A percentile compares a stretch with the other conserved stretches of the same genome.
phyloP scores from a whole-genome alignment of 2,329 filamentous ascomycete genomes.

The Raffaelea albimanens region DNA sequence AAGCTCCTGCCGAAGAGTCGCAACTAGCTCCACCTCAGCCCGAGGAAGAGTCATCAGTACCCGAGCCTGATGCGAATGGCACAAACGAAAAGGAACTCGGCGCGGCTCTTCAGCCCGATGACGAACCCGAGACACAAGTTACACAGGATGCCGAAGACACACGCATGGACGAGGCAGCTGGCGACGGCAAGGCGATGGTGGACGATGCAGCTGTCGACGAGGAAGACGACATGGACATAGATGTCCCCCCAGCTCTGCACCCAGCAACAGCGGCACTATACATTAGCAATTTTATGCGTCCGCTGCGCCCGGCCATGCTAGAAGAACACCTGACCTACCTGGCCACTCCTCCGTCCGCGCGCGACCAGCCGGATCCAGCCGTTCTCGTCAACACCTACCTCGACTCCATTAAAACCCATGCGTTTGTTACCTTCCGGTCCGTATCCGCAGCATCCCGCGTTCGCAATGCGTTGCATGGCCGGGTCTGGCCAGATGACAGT shows the following conservation, averaged over 20 bases:
- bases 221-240: conserved; percentile 19
- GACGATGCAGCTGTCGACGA: conserved; percentile 7
- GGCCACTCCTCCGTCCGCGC: conserved; percentile 38
- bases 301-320: conserved; percentile 60
- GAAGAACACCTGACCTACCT: conserved; percentile 60
- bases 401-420: conserved; percentile 80
- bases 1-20: not conserved
- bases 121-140: not conserved
- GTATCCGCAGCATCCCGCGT: conserved; percentile 66
- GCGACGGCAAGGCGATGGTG: not conserved
- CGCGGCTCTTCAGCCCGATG: not conserved
- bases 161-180: too few relatives aligned
- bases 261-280: conserved; percentile 71
- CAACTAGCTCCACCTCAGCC: not conserved
- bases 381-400: conserved; percentile 64
- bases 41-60: not conserved
- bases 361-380: conserved; percentile 38
- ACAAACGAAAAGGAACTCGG: not conserved
- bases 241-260: conserved; percentile 51
- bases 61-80: not conserved
- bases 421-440: conserved; percentile 65
- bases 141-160: too few relatives aligned
- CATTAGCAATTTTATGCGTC: conserved; percentile 83
- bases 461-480: conserved; percentile 65
- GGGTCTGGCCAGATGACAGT: conserved; percentile 79